Evolutionary conservation across 495 filamentous ascomycete genomes (phyloP), one percentile per base, ranked within the genome.

Genomic region (Aspergillus mulundensis): DNA sequence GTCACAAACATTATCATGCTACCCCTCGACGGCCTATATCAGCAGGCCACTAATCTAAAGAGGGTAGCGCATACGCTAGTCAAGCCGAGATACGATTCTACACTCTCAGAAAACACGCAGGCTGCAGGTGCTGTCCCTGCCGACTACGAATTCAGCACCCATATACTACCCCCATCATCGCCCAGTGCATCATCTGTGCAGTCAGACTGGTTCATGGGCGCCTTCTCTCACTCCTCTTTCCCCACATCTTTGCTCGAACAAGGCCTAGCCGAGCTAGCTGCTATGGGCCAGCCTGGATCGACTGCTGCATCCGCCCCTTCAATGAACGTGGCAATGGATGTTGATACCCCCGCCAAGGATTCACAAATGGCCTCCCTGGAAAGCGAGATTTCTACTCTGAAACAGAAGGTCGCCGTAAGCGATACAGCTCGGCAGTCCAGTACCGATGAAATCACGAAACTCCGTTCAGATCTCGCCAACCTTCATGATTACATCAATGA

Each of bases 1-100:
- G 82, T 95, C 46, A 94, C 89, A 7, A 96, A 94, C 53, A 58
- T 96, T 16, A 61, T 73, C 34, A 85, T 92, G 69, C 71, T 90
- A 20, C 80, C 83, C 7, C 85, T 85, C 0, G 71, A 53, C 24
- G 84, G 84, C 8, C 83, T 93, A 38, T 70, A 81, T 7, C 45
- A 62, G 2, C 63, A 62, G 15, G 58, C 67, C 7, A 55, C 59
- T 15, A 58, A 68, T 36, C 62, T 77, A 19, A 70, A 66, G 28
- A 78, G 85, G 18, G 84, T 78, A 45, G 67, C 83, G 0, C 74
- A 80, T 15, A 79, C 76, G 4, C 81, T 95, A 14, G 76, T 88
- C 36, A 95, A 95, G 65, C 91, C 91, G 0, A 73, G 78, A 61
- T 80, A 77, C 61, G 79, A 81, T 50, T 69, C 65, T 57, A 64